Conservation (phyloP, 257 asterid species). For the Cinchona pubescens region DNA sequence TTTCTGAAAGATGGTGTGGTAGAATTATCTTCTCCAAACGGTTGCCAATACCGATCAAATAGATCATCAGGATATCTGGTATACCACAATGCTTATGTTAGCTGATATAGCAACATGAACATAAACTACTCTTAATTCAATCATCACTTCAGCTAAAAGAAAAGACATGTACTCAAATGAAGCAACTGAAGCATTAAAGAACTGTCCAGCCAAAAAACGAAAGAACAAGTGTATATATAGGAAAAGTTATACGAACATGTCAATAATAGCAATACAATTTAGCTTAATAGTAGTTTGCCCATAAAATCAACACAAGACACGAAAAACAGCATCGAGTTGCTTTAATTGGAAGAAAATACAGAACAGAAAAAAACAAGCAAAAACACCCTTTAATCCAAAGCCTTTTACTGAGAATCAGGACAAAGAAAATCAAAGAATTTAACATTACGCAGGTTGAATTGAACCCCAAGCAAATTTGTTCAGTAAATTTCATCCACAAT, state of each 20-base stretch:
- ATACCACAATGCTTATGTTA: conserved; percentile 13
- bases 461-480: neutral
- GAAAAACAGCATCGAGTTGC: neutral
- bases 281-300: neutral
- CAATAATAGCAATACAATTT: neutral
- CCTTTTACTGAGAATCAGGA: neutral
- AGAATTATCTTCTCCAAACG: conserved; percentile 52
- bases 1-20: conserved; percentile 33
- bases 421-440: neutral
- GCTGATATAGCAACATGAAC: neutral
- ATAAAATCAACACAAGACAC: neutral
- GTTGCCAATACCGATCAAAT: conserved; percentile 82
- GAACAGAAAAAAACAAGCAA: neutral
- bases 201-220: neutral
- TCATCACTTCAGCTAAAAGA: neutral
- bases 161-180: neutral
- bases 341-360: neutral
- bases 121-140: neutral
- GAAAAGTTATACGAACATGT: neutral
- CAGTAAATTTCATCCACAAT: neutral
- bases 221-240: neutral
- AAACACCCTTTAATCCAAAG: neutral
- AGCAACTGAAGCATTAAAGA: neutral
- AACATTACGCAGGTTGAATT: neutral
- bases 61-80: conserved; percentile 84